Evolutionary conservation across 1,139 yeast genomes (phyloP).

Genomic region (Candida tropicalis): DNA sequence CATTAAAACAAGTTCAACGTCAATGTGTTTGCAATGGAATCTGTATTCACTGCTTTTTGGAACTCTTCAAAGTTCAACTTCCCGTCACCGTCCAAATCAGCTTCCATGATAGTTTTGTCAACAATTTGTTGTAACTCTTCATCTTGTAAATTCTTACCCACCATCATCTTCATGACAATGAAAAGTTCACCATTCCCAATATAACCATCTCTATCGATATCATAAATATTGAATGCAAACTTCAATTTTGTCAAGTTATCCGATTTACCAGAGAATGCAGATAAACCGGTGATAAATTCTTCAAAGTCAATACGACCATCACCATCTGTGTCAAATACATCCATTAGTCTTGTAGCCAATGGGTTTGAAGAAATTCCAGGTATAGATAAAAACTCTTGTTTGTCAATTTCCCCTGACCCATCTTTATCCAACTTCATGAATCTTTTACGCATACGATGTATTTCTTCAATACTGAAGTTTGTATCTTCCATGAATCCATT

Average conservation of each 20-base stretch:
- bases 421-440: constrained; percentile 96
- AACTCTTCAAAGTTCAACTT: constrained; percentile 86
- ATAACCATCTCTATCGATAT: constrained; percentile 92
- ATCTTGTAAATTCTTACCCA: constrained; percentile 85
- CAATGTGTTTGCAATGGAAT: constrained; percentile 61
- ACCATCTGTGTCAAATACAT: constrained; percentile 91
- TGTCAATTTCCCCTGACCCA: constrained; percentile 89
- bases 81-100: constrained; percentile 91
- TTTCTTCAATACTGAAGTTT: constrained; percentile 86
- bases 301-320: constrained; percentile 95
- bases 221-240: constrained; percentile 93
- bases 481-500: constrained; percentile 76
- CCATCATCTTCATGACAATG: constrained; percentile 95
- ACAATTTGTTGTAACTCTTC: constrained; percentile 92
- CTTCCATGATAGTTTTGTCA: constrained; percentile 94
- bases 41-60: constrained; percentile 68
- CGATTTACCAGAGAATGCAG: constrained; percentile 91
- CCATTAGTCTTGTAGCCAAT: constrained; percentile 84
- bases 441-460: constrained; percentile 85
- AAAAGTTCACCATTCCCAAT: constrained; percentile 95
- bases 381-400: constrained; percentile 84
- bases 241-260: constrained; percentile 78
- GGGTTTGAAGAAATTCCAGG: constrained; percentile 95
- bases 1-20: constrained; percentile 47
- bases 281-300: constrained; percentile 88